Base-by-base conservation (phyloP, 208 protist species). In the Wallacemonas rigidus region DNA sequence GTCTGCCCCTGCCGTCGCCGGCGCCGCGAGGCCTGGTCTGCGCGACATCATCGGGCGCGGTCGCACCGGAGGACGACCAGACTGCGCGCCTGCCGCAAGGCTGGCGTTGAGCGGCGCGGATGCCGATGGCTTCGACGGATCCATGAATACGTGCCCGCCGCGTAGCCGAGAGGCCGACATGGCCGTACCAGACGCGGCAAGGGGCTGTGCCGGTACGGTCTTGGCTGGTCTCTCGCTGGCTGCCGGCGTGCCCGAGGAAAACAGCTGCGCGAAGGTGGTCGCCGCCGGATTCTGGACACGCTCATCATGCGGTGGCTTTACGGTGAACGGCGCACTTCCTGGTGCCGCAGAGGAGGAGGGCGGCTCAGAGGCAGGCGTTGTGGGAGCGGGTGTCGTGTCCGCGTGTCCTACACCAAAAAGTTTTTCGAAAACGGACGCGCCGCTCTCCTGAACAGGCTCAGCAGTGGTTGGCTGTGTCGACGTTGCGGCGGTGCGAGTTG, bases 101-200 rank as follows among this genome's bases (percentile, higher is more conserved):
- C 26, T 26, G 26, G 26, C 26, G 26, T 26, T 26, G 45, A 12
- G 45, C 45, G 8, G 45, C 45, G 45, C 8, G 12, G 45, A 50
- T 6, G 12, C 45, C 45, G 45, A 48, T 47, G 72, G 58, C 4
- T 68, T 74, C 38, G 69, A 69, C 3, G 85, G 83, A 50, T 90
- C 81, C 71, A 83, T 61, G 65, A 87, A 89, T 60, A 89, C 64
- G 72, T 90, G 73, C 72, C 75, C 17, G 51, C 58, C 45, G 45
- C 53, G 62, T 50, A 58, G 47, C 51, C 50, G 15, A 3, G 47
- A 47, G 11, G 14, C 45, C 40, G 73, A 35, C 12, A 63, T 65
- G 3, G 26, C 26, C 43, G 67, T 48, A 35, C 39, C n/a, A 40
- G 17, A 38, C 15, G 62, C 9, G 3, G 48, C 36, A 3, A 40